A percentile compares a stretch with the other conserved stretches of the same genome.
Evolutionary conservation across 2,329 filamentous ascomycete genomes (phyloP).

Genomic region (Monosporascus sp.): DNA sequence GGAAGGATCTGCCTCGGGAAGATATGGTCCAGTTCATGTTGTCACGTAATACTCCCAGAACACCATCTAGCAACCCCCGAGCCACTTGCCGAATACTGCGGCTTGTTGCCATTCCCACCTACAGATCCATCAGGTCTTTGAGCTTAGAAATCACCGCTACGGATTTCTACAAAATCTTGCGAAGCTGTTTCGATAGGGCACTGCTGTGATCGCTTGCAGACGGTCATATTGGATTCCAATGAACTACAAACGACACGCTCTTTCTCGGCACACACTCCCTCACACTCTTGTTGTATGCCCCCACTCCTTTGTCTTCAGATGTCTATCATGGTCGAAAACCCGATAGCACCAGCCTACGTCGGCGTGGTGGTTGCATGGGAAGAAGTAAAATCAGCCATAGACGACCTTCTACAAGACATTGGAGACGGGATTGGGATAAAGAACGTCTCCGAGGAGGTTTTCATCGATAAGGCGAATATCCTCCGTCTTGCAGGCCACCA

Average conservation of each 20-base stretch:
- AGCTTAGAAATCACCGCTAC: background rate
- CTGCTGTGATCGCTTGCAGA: background rate
- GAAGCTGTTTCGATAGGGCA: background rate
- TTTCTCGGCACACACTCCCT: background rate
- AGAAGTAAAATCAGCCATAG: background rate
- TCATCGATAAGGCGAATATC: too few relatives aligned
- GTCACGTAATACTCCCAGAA: background rate
- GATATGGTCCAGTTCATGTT: background rate
- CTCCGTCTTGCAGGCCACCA: background rate
- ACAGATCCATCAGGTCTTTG: background rate
- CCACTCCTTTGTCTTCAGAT: fast-evolving
- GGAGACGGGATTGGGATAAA: background rate
- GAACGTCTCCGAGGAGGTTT: background rate
- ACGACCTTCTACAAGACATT: background rate
- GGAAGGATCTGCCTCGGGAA: background rate
- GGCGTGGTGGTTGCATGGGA: background rate
- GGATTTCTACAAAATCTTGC: background rate
- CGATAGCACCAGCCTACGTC: background rate
- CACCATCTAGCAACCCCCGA: too few relatives aligned
- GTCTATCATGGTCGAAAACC: background rate
- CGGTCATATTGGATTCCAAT: background rate
- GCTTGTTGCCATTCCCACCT: background rate
- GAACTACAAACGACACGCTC: background rate
- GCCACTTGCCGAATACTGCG: background rate
- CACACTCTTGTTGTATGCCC: background rate